A percentile compares a stretch with the other conserved stretches of the same genome.
Conservation (phyloP, 257 asterid genomes). For the Przewalskia tangutica region DNA sequence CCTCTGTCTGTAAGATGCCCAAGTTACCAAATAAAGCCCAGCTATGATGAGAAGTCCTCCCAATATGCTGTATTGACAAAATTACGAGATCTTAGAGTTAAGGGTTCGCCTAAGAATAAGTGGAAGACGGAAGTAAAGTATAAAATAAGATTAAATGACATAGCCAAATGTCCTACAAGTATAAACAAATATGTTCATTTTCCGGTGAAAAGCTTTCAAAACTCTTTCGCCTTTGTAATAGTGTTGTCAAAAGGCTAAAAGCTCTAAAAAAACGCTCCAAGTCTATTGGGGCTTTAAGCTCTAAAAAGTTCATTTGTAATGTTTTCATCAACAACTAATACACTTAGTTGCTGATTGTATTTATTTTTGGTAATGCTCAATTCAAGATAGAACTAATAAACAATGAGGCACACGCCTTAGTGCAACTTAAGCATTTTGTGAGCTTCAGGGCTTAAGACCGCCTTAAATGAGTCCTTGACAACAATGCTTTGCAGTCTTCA, state of each 20-base stretch:
- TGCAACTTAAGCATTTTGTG: too few relatives aligned
- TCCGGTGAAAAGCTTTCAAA: background rate
- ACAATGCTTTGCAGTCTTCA: background rate
- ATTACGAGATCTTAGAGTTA: background rate
- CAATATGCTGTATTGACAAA: conserved; percentile 49
- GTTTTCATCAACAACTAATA: too few relatives aligned
- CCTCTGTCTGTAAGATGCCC: conserved; percentile 72
- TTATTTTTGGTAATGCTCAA: too few relatives aligned
- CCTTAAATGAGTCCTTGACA: too few relatives aligned
- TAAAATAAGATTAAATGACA: background rate
- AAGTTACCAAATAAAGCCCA: conserved; percentile 90
- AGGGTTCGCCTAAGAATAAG: background rate
- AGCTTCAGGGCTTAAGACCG: too few relatives aligned
- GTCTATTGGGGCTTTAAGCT: too few relatives aligned
- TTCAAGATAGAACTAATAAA: too few relatives aligned
- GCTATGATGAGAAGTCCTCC: conserved; percentile 78
- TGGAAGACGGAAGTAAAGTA: background rate
- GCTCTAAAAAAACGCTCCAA: too few relatives aligned
- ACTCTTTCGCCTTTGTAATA: background rate
- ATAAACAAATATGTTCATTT: background rate
- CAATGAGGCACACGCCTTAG: too few relatives aligned
- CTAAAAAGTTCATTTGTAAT: too few relatives aligned
- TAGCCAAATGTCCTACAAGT: background rate
- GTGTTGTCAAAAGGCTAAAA: too few relatives aligned
- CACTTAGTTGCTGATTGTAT: too few relatives aligned